phyloP scores from a whole-genome alignment of 176 grass and related monocot genomes.

The Eremochloa ophiuroides region DNA sequence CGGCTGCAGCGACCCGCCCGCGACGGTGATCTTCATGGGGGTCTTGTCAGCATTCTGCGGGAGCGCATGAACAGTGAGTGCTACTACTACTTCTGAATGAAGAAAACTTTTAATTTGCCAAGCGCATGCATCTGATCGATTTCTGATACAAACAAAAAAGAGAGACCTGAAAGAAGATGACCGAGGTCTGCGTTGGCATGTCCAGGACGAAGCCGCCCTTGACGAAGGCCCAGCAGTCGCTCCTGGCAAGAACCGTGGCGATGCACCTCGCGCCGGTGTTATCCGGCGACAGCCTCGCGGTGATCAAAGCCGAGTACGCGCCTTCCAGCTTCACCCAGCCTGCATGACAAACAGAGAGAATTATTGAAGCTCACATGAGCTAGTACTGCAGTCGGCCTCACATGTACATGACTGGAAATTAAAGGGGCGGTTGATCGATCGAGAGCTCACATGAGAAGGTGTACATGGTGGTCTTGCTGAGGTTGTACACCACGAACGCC shows the following conservation, averaged over 20 bases:
- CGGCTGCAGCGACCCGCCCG: conserved; percentile 65
- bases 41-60: conserved; percentile 65
- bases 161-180: conserved; percentile 77
- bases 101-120: too few relatives aligned
- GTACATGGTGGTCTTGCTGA: conserved; percentile 71
- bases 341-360: not conserved
- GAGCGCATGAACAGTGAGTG: not conserved
- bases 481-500: conserved; percentile 79
- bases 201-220: conserved; percentile 80
- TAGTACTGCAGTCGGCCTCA: not conserved
- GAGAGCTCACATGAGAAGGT: conserved; percentile 80
- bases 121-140: not conserved
- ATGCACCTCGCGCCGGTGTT: conserved; percentile 59
- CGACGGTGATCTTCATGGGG: conserved; percentile 63
- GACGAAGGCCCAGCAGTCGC: conserved; percentile 81
- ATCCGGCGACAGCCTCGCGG: conserved; percentile 69
- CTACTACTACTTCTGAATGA: not conserved
- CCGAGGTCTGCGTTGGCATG: conserved; percentile 48
- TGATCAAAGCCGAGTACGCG: conserved; percentile 54
- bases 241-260: conserved; percentile 68
- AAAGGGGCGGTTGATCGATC: not conserved
- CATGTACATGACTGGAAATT: not conserved
- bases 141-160: too few relatives aligned
- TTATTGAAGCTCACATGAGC: conserved; percentile 14
- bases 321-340: conserved; percentile 83